Percentiles rank a stretch among this genome's conserved stretches.
Conservation (phyloP, 768 basidiomycete species). For the Saitozyma podzolica region DNA sequence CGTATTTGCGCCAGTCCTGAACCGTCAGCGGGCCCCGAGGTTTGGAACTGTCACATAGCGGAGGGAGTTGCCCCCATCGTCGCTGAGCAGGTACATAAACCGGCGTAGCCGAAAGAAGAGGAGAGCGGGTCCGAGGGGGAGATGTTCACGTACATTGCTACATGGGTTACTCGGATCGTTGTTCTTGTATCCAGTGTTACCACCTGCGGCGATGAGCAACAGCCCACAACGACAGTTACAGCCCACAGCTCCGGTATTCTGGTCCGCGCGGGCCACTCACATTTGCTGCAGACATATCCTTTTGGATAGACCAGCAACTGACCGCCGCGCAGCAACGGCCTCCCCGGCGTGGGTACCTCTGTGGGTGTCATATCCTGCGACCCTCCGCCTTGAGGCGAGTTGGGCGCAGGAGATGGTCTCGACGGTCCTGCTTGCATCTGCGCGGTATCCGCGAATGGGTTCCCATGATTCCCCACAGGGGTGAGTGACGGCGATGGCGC, state of each 20-base stretch:
- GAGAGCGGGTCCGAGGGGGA: no score
- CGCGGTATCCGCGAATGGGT: neutral
- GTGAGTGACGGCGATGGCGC: neutral
- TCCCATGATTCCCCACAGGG: neutral
- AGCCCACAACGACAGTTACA: neutral
- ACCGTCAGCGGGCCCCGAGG: conserved; percentile 4
- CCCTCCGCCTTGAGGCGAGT: neutral
- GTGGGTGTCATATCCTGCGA: conserved; percentile 31
- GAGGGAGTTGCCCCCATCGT: no score
- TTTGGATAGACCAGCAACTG: conserved; percentile 43
- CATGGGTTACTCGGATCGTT: conserved; percentile 42
- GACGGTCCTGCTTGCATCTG: conserved; percentile 11
- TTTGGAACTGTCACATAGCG: neutral
- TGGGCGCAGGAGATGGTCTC: neutral
- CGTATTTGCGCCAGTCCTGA: conserved; percentile 47
- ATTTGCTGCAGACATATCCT: conserved; percentile 36
- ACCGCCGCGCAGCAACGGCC: conserved; percentile 36
- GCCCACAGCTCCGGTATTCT: no score
- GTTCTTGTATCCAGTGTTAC: conserved; percentile 43
- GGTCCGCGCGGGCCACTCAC: conserved; percentile 19
- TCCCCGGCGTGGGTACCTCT: conserved; percentile 37
- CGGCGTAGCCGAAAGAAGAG: neutral
- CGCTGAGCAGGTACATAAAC: neutral
- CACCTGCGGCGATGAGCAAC: conserved; percentile 16
- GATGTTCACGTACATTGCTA: conserved; percentile 17